These are phyloP conservation scores for Chaetomium sp. DNA, from an alignment of 2,329 filamentous ascomycete genomes.

Conservation along the genomic window DNA sequence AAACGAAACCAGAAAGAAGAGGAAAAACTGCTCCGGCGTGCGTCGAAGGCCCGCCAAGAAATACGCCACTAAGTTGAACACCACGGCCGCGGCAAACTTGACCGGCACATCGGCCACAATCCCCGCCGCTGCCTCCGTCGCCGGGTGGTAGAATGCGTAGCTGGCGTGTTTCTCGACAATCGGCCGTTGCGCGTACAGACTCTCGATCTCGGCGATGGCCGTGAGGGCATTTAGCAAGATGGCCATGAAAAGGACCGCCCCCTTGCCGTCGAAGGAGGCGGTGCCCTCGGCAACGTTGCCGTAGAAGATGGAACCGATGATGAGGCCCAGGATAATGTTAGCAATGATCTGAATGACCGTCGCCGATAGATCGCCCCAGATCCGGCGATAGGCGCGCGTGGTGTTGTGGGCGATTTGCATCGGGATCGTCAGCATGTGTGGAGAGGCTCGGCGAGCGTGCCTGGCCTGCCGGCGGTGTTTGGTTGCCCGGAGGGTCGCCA, in stretches of 20 bases:
- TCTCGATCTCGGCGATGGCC: constrained; percentile 19
- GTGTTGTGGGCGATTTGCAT: constrained; percentile 19
- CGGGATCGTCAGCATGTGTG: constrained; percentile 17
- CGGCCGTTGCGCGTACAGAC: constrained; percentile 37
- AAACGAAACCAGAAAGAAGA: constrained; percentile 67
- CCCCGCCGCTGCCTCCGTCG: constrained; percentile 47
- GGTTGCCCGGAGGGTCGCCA: constrained; percentile 12
- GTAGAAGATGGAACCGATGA: constrained; percentile 61
- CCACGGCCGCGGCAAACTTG: constrained; percentile 44
- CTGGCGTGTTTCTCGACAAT: constrained; percentile 45
- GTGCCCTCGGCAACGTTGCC: constrained; percentile 42
- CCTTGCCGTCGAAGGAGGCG: constrained; percentile 51
- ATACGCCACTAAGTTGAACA: constrained; percentile 53
- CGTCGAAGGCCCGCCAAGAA: constrained; percentile 49
- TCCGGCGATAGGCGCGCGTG: constrained; percentile 18
- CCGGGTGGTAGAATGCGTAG: constrained; percentile 46
- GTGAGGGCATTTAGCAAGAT: constrained; percentile 37
- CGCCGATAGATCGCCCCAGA: constrained; percentile 29
- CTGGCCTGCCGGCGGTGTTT: constrained; percentile 17
- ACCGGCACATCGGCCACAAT: constrained; percentile 51
- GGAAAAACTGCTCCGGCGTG: constrained; percentile 63
- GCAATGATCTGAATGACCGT: constrained; percentile 48
- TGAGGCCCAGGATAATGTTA: constrained; percentile 52
- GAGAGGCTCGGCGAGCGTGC: constrained; percentile 18
- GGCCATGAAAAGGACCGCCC: constrained; percentile 30